Base-by-base conservation (phyloP, 2,329 filamentous ascomycete species). In the Aureobasidium vineae region DNA sequence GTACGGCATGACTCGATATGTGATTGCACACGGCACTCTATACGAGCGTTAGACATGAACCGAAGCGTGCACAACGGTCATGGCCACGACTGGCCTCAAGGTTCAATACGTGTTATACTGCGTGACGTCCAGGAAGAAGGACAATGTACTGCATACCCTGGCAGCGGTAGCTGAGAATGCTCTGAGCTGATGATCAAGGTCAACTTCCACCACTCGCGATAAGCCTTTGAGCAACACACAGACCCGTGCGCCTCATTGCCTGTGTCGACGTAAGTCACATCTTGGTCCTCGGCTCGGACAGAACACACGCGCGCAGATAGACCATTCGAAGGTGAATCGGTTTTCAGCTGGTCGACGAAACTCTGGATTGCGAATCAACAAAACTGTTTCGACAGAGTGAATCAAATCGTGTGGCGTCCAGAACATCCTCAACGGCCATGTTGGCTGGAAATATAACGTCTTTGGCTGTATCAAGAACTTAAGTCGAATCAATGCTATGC, bases 351-450 rank as follows among this genome's bases (percentile, higher is more conserved):
- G 23, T 28, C 23, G 45, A 26, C 15, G 5, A 19, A 26, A 33
- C 15, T 26, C 52, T 54, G 52, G 52, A 54, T 31, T 38, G 33
- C 19, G 10, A n/a, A 23, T 33, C 16, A n/a, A n/a, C 33, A 41
- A 26, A 28, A 54, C 31, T 26, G 26, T 49, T 49, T 61, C 57
- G 31, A 15, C 19, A 36, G 10, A 23, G 57, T 31, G 19, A 36
- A 21, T 28, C 8, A 26, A 10, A 61, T 21, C 41, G 41, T 28
- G 43, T 61, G 57, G 57, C 28, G 15, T 26, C 15, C 8, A 26
- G 49, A 38, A 61, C 57, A 61, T 47, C 15, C 21, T 40, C 59
- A 63, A 63, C 59, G 59, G 59, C 45, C 11, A 52, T 50, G n/a
- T n/a, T 40, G 59, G 45, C 45, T 40, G 45, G 47, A 50, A 40